Conservation (phyloP, 2,329 filamentous ascomycete species). For the Fusarium sp. region DNA sequence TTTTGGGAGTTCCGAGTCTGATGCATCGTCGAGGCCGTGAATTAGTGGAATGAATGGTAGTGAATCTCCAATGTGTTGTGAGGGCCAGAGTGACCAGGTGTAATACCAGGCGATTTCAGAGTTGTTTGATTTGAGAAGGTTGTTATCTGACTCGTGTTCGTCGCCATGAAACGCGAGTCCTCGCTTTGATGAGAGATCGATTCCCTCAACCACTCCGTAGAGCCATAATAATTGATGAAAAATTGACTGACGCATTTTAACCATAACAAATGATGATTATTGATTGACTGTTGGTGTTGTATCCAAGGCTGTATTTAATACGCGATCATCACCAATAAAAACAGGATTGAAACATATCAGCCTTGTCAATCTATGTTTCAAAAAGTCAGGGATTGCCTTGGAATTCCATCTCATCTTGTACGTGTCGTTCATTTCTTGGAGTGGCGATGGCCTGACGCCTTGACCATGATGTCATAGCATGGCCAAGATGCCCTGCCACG, state of each 20-base stretch:
- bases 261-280: neutral
- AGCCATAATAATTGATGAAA: conserved; percentile 7
- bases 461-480: conserved; percentile 25
- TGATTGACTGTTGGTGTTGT: neutral
- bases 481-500: conserved; percentile 20
- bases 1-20: conserved; percentile 40
- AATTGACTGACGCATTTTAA: conserved; percentile 19
- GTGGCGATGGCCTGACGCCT: conserved; percentile 22
- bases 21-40: conserved; percentile 51
- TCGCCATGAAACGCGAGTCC: conserved; percentile 43
- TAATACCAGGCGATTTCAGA: conserved; percentile 57
- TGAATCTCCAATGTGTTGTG: conserved; percentile 38
- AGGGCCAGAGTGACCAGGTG: conserved; percentile 53
- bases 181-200: conserved; percentile 38
- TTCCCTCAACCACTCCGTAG: neutral
- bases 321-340: neutral
- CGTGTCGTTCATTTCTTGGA: conserved; percentile 15
- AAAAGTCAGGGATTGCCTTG: conserved; percentile 29
- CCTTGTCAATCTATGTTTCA: conserved; percentile 18
- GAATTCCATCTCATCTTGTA: conserved; percentile 5
- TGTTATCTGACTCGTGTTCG: conserved; percentile 47
- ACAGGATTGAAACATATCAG: conserved; percentile 24
- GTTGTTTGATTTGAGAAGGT: conserved; percentile 50
- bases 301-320: conserved; percentile 1
- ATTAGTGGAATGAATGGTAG: conserved; percentile 54